These are phyloP conservation scores for Diospyros lotus DNA, from an alignment of 148 eudicot species.

Conservation along the genomic window DNA sequence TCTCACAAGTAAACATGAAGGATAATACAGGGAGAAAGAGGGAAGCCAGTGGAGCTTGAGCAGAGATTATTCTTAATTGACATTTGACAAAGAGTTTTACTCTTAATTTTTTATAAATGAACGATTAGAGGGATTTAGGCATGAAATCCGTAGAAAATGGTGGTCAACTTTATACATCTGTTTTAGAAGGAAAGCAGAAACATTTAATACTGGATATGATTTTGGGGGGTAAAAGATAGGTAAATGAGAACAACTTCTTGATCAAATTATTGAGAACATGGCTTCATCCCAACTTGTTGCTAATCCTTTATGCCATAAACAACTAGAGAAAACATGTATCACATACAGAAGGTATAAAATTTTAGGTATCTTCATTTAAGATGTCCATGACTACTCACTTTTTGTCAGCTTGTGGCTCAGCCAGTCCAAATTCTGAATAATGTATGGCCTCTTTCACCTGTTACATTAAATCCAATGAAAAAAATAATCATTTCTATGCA, in stretches of 20 bases:
- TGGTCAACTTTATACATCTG: not conserved
- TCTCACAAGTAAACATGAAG: not conserved
- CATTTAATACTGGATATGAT: not conserved
- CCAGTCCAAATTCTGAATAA: slow-evolving; percentile 44
- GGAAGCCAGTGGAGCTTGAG: not conserved
- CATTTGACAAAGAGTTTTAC: too few relatives aligned
- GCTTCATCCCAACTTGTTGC: not conserved
- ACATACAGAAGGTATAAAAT: not conserved
- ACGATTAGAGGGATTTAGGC: not conserved
- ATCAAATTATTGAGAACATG: not conserved
- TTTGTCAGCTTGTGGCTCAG: slow-evolving; percentile 35
- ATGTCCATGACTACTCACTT: slow-evolving; percentile 43
- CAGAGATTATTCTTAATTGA: not conserved
- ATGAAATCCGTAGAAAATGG: not conserved
- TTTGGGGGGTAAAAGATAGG: not conserved
- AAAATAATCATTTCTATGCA: not conserved
- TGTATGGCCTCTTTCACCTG: slow-evolving; percentile 76
- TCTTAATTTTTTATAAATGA: too few relatives aligned
- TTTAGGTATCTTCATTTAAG: not conserved
- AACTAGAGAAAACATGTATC: not conserved
- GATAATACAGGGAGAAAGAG: not conserved
- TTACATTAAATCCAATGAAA: slow-evolving; percentile 4
- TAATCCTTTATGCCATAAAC: not conserved
- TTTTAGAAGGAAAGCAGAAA: not conserved
- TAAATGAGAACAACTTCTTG: not conserved